phyloP scores from a whole-genome alignment of 225 moss, liverwort and hornwort species.

The Ulota crispa region DNA sequence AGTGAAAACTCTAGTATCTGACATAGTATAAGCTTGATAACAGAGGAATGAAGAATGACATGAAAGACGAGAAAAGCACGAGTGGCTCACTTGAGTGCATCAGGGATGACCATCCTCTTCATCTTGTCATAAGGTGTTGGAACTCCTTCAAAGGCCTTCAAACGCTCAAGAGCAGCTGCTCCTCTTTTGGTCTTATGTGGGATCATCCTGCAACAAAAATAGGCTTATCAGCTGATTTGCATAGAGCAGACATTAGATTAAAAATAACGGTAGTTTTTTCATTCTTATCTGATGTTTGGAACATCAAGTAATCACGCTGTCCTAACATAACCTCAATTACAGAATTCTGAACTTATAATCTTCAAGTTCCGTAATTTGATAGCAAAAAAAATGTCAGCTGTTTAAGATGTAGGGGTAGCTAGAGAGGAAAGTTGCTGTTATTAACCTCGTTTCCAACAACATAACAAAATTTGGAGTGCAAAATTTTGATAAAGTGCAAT shows the following conservation, averaged over 20 bases:
- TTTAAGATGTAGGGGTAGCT: background rate
- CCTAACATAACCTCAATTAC: background rate
- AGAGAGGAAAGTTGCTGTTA: background rate
- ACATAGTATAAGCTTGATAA: background rate
- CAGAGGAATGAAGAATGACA: background rate
- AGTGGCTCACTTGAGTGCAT: slow-evolving; percentile 59
- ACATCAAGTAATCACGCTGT: background rate
- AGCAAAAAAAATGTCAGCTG: too few relatives aligned
- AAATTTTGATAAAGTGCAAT: background rate
- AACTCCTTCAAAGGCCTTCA: slow-evolving; percentile 81
- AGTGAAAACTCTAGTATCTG: background rate
- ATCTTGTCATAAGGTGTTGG: slow-evolving; percentile 81
- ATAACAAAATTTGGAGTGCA: background rate
- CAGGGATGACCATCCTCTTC: slow-evolving; percentile 90
- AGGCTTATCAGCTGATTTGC: too few relatives aligned
- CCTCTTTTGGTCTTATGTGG: slow-evolving; percentile 86
- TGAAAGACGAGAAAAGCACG: background rate
- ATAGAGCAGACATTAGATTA: background rate
- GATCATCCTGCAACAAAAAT: slow-evolving; percentile 53
- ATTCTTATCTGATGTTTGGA: background rate
- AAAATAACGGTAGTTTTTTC: background rate
- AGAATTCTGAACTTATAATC: background rate
- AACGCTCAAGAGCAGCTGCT: slow-evolving; percentile 76
- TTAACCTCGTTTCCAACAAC: background rate
- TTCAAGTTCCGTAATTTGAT: background rate